Evolutionary conservation across 148 eudicot species (phyloP), one percentile per base, ranked within the genome.

Genomic region (Talinum fruticosum): DNA sequence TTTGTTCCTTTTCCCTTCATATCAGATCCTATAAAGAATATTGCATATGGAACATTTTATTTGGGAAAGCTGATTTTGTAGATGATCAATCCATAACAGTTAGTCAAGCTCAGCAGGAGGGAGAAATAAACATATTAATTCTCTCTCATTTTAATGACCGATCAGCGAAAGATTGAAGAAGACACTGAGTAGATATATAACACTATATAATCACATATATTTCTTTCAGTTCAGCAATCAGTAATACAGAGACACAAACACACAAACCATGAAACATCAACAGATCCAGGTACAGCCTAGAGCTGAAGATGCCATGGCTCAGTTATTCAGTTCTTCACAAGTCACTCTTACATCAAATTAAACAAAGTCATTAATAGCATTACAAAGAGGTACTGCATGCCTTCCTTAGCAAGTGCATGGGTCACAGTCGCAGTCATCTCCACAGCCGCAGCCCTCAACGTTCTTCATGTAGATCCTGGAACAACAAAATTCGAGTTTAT

Each of bases 361-460:
- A 74, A 69, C 4, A 1, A 66, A 26, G 14, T 5, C 61, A 79
- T 18, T 3, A 57, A 14, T 6, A 61, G 34, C 29, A 34, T 24
- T 14, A 10, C 47, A 41, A 41, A 41, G 13, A 41, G 47, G 14
- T 41, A n/a, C n/a, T n/a, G n/a, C 47, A 41, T 41, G 47, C 13
- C 47, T 41, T 35, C 65, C 13, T 36, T 59, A 64, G 33, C 87
- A 84, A 74, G 71, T 81, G 80, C 90, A 88, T 28, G 90, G 90
- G 79, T 87, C 87, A 74, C 90, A 87, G 72, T 67, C 73, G 84
- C 90, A 87, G 85, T 80, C 85, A 59, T 85, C 80, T 80, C 90
- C 90, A 78, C 90, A 88, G 64, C 83, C 83, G 72, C 90, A 88
- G 36, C 84, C 87, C 36, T 41, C 47, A 41, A 41, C 1, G 21